Base-by-base conservation (phyloP, 2,329 filamentous ascomycete species). In the Fusarium denticulatum region DNA sequence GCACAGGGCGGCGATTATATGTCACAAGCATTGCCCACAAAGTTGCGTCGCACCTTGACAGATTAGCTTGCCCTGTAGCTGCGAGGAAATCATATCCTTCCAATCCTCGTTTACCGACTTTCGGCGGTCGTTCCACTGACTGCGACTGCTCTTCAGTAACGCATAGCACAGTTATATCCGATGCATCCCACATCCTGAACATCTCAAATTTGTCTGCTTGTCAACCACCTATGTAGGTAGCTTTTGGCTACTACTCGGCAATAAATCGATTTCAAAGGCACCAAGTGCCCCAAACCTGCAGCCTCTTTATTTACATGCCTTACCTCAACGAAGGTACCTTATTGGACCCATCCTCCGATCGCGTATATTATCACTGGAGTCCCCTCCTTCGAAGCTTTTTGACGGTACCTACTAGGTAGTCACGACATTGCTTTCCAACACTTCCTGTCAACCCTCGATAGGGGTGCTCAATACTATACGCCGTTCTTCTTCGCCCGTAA, bases 31-130 rank as follows among this genome's bases (percentile, higher is more conserved):
- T 69, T 66, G 58, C 39, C 60, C 64, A 64, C 42, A 43, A 55
- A 58, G 39, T 46, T 58, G 64, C 64, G 40, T 53, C 50, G 67
- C 50, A 49, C 49, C 47, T 52, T 57, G 55, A 55, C 65, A 61
- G 46, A 64, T 49, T 57, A 69, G 52, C 67, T 72, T 46, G 71
- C 67, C 67, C 72, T 75, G 72, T 73, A 70, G 72, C 72, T 74
- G 69, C 72, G 72, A 74, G 72, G 50, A 42, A 36, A 40, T 60
- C 47, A 56, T 55, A 37, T 65, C 34, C 37, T 57, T 40, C 39
- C 26, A 22, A 24, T 47, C 16, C 52, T 32, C 30, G 40, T 64
- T 50, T 37, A 50, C 30, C 30, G 24, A 49, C 24, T 43, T 61
- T 52, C 24, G 34, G 40, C 34, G 36, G 26, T 40, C 15, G 11